phyloP scores from a whole-genome alignment of 2,329 filamentous ascomycete genomes.

The Diaporthe australafricana region DNA sequence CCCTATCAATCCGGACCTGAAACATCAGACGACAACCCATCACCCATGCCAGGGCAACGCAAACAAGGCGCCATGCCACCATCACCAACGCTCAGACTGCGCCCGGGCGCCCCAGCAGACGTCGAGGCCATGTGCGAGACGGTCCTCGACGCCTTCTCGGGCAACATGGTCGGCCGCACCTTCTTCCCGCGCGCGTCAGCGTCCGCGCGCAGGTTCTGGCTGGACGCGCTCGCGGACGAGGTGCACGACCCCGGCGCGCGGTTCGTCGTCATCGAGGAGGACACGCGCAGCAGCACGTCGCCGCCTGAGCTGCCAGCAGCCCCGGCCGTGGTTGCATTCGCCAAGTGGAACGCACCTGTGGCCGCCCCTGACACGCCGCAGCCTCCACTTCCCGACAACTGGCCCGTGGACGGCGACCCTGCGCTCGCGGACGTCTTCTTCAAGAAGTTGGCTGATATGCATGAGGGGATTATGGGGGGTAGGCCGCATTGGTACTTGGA shows the following conservation, averaged over 20 bases:
- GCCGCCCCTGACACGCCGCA: constrained; percentile 42
- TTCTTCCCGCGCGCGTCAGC: constrained; percentile 50
- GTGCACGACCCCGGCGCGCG: constrained; percentile 52
- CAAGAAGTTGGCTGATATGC: constrained; percentile 48
- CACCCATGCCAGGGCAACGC: not conserved
- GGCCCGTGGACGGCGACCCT: constrained; percentile 53
- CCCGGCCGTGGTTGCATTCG: constrained; percentile 55
- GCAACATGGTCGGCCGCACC: constrained; percentile 50
- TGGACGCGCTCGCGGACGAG: constrained; percentile 49
- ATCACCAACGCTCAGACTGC: constrained; percentile 44
- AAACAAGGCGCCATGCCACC: not conserved
- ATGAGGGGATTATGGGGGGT: constrained; percentile 51
- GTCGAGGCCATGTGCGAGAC: constrained; percentile 53
- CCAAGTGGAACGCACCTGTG: constrained; percentile 56
- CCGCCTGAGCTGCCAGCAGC: no score
- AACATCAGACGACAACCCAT: constrained; percentile 17
- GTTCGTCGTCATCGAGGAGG: constrained; percentile 54
- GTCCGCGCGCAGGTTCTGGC: constrained; percentile 50
- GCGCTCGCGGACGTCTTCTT: constrained; percentile 55
- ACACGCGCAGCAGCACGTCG: no score
- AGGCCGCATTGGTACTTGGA: constrained; percentile 63
- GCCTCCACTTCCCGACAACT: constrained; percentile 47
- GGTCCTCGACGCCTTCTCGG: constrained; percentile 58
- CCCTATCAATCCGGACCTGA: not conserved
- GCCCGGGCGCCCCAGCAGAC: constrained; percentile 55